Evolutionary conservation across 768 basidiomycete genomes (phyloP).

Genomic region (Boletus insuetus): DNA sequence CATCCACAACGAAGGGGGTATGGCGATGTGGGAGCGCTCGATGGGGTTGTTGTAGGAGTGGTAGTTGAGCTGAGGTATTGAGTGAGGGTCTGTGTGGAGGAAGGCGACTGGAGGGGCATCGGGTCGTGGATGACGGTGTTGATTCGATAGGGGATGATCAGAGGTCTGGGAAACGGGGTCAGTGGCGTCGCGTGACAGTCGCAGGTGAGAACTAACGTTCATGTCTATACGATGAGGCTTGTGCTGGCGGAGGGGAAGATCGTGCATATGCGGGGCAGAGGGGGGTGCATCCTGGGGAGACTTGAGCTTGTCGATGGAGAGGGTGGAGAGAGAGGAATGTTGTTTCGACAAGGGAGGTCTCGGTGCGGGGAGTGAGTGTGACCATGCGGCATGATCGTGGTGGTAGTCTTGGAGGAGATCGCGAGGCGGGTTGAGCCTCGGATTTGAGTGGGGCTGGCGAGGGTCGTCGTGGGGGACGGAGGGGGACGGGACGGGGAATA

Average conservation of each 20-base stretch:
- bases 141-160: conserved; percentile 20
- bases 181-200: neutral
- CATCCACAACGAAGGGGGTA: conserved; percentile 86
- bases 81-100: conserved; percentile 17
- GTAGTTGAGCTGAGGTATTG: conserved; percentile 21
- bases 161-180: conserved; percentile 12
- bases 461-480: conserved; percentile 28
- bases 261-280: conserved; percentile 8
- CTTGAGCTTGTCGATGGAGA: conserved; percentile 25
- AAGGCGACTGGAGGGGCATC: conserved; percentile 13
- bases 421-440: conserved; percentile 15
- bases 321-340: conserved; percentile 19
- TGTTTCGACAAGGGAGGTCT: conserved; percentile 33
- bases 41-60: conserved; percentile 30
- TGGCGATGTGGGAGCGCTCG: conserved; percentile 51
- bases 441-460: conserved; percentile 17
- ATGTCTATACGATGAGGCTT: conserved; percentile 17
- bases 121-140: conserved; percentile 5
- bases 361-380: conserved; percentile 19
- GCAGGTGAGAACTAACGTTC: conserved; percentile 7
- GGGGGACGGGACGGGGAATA: conserved; percentile 39
- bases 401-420: conserved; percentile 16
- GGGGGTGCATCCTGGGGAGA: conserved; percentile 17
- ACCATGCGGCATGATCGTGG: conserved; percentile 28
- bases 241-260: conserved; percentile 9